Conservation (phyloP, 2,329 filamentous ascomycete species). For the Podosphaera fusca region DNA sequence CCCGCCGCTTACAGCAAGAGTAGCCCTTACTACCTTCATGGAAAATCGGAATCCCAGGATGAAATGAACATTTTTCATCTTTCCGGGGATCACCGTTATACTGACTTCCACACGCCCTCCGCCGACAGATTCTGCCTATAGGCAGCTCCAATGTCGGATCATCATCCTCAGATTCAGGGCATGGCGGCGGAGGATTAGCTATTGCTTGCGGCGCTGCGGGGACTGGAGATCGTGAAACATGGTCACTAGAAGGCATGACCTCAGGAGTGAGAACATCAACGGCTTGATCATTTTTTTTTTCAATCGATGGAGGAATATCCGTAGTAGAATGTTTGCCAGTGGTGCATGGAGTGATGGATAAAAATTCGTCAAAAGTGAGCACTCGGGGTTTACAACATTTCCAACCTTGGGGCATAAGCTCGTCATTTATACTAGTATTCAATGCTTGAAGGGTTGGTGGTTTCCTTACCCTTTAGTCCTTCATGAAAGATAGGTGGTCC, state of each 20-base stretch:
- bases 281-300: conserved; percentile 28
- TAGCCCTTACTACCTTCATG: conserved; percentile 97
- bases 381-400: conserved; percentile 97
- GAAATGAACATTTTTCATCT: conserved; percentile 61
- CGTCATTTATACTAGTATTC: background rate
- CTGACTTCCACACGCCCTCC: conserved; percentile 45
- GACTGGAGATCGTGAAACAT: conserved; percentile 19
- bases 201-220: conserved; percentile 20
- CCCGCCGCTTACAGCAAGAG: conserved; percentile 84
- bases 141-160: conserved; percentile 53
- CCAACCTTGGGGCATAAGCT: conserved; percentile 41
- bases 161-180: conserved; percentile 68
- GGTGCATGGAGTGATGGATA: conserved; percentile 77
- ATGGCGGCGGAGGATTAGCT: conserved; percentile 28
- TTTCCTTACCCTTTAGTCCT: conserved; percentile 71
- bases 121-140: conserved; percentile 51
- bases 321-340: conserved; percentile 79
- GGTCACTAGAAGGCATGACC: conserved; percentile 12
- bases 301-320: conserved; percentile 40
- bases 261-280: conserved; percentile 7
- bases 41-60: conserved; percentile 80
- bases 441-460: background rate
- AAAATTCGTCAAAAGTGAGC: conserved; percentile 95
- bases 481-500: conserved; percentile 91
- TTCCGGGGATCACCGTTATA: conserved; percentile 41